phyloP scores from a whole-genome alignment of 1,284 basidiomycete species.

The Apiotrichum domesticum region DNA sequence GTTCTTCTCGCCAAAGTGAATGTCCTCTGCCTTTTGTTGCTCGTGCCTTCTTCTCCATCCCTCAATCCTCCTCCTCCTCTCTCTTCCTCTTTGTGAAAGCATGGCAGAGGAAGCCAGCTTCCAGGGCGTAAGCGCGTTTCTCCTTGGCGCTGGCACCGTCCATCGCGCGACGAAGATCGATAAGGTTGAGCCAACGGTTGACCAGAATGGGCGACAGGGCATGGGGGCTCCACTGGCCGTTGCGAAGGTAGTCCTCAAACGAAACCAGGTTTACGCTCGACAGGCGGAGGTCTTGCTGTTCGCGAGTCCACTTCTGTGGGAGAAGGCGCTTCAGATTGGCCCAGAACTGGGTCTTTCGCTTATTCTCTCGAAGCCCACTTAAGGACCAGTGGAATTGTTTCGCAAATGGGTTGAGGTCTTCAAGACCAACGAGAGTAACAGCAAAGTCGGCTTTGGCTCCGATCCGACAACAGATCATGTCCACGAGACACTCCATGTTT shows the following conservation, averaged over 20 bases:
- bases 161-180: neutral
- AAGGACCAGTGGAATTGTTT: neutral
- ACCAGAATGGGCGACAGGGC: neutral
- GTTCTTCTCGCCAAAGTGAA: too few species aligned
- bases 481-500: too few species aligned
- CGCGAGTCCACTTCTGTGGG: neutral
- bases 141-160: neutral
- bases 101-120: neutral
- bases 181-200: neutral
- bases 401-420: slow-evolving; percentile 4
- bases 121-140: neutral
- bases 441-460: neutral
- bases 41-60: too few species aligned
- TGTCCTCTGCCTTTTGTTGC: too few species aligned
- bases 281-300: neutral
- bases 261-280: neutral
- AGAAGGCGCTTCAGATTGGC: neutral
- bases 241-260: neutral
- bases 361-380: neutral
- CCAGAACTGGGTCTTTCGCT: neutral
- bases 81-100: too few species aligned
- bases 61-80: too few species aligned
- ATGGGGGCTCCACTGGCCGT: neutral
- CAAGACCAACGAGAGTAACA: slow-evolving; percentile 7
- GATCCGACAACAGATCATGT: neutral